These are phyloP conservation scores for Cladosporium halotolerans DNA, from an alignment of 2,329 filamentous ascomycete species.

Conservation along the genomic window DNA sequence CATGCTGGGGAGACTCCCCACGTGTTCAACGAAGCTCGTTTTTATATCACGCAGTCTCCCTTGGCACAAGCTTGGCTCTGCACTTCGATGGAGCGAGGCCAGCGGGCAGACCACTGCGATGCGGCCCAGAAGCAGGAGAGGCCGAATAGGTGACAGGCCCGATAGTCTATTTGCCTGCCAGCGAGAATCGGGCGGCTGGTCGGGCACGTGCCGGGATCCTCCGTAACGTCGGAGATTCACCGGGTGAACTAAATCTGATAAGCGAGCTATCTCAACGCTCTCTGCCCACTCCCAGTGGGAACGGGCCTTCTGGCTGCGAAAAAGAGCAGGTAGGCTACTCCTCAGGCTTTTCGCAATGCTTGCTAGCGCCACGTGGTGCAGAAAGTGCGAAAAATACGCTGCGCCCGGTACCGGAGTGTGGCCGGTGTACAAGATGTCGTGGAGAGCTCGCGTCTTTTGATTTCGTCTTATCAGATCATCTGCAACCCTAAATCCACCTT, in stretches of 20 bases:
- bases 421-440: background rate
- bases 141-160: too few relatives aligned
- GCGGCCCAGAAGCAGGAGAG: too few relatives aligned
- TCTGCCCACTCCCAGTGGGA: background rate
- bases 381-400: background rate
- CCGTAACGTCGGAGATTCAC: background rate
- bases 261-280: background rate
- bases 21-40: too few relatives aligned
- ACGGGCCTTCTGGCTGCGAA: too few relatives aligned
- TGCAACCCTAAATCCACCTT: background rate
- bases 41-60: too few relatives aligned
- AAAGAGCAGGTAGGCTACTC: background rate
- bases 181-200: background rate
- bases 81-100: too few relatives aligned
- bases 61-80: too few relatives aligned
- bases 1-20: too few relatives aligned
- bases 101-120: too few relatives aligned
- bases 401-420: background rate
- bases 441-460: background rate
- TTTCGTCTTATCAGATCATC: constrained; percentile 7
- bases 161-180: too few relatives aligned
- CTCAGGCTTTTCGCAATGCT: background rate
- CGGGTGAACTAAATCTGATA: background rate
- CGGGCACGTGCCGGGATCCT: too few relatives aligned
- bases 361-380: background rate